A percentile compares a stretch with the other conserved stretches of the same genome.
Evolutionary conservation across 2,329 filamentous ascomycete species (phyloP).

Genomic region (Leptographium radiaticola): DNA sequence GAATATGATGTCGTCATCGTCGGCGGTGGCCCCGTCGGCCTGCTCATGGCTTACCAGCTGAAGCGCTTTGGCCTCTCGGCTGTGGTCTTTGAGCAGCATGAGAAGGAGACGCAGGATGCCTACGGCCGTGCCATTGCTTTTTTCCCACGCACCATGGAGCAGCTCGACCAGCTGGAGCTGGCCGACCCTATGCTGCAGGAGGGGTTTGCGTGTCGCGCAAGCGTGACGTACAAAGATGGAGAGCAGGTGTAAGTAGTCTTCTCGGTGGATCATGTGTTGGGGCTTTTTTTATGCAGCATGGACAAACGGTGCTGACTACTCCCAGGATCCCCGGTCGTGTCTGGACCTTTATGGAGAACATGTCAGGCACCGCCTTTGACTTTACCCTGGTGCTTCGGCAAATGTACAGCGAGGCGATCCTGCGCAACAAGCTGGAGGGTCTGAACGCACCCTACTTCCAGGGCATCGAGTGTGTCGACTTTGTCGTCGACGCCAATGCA

Average conservation of each 20-base stretch:
- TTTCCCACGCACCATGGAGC: constrained; percentile 35
- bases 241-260: constrained; percentile 21
- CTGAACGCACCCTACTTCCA: constrained; percentile 23
- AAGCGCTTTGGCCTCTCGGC: constrained; percentile 25
- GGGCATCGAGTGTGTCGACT: constrained; percentile 22
- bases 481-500: constrained; percentile 40
- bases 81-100: constrained; percentile 34
- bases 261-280: no score
- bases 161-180: constrained; percentile 37
- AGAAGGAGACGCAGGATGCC: constrained; percentile 33
- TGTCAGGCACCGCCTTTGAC: constrained; percentile 36
- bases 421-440: constrained; percentile 25
- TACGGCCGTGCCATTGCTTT: constrained; percentile 42
- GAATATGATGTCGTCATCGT: constrained; percentile 22
- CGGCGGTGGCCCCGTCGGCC: constrained; percentile 32
- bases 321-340: constrained; percentile 23
- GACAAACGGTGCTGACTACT: background rate
- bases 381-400: constrained; percentile 41
- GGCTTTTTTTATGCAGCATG: background rate
- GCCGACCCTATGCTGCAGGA: constrained; percentile 35
- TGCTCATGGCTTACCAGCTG: constrained; percentile 31
- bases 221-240: constrained; percentile 34
- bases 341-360: constrained; percentile 40
- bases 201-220: constrained; percentile 37
- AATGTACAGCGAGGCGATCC: constrained; percentile 41